Percentiles rank a stretch among this genome's conserved stretches.
phyloP scores from a whole-genome alignment of 345 rosid species.

The Acer campestre region DNA sequence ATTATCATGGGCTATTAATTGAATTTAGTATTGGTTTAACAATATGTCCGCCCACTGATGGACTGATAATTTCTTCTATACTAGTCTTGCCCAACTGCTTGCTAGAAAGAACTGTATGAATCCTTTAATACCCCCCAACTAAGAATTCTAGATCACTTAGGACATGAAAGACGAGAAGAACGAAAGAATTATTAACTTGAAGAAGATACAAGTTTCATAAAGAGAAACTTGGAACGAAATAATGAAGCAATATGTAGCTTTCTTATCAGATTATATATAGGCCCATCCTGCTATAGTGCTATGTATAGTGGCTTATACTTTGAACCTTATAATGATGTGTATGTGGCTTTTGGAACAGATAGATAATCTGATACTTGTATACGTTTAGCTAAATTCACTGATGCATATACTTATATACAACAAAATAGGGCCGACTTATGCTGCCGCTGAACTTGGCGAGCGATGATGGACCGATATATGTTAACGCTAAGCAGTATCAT shows the following conservation, averaged over 20 bases:
- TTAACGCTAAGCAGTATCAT: constrained; percentile 95
- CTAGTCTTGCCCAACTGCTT: background rate
- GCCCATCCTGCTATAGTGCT: background rate
- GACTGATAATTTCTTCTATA: background rate
- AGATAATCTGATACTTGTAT: background rate
- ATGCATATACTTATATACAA: constrained; percentile 9
- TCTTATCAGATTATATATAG: background rate
- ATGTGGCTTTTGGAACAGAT: background rate
- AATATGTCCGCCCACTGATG: background rate
- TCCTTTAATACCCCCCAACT: background rate
- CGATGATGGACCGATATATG: constrained; percentile 84
- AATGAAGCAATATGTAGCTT: background rate
- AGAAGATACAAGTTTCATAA: background rate
- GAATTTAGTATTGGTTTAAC: background rate
- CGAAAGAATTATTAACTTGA: background rate
- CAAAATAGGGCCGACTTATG: constrained; percentile 71
- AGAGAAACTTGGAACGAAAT: background rate
- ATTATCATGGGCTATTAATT: background rate
- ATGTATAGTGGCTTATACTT: background rate
- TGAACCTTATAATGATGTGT: background rate
- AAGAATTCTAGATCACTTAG: background rate
- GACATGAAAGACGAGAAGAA: background rate
- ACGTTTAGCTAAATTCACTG: background rate
- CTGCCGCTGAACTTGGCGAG: constrained; percentile 71
- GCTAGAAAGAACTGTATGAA: background rate